A percentile compares a stretch with the other conserved stretches of the same genome.
Evolutionary conservation across 805 yeast genomes (phyloP).

Genomic region (Myxozyma monticola): DNA sequence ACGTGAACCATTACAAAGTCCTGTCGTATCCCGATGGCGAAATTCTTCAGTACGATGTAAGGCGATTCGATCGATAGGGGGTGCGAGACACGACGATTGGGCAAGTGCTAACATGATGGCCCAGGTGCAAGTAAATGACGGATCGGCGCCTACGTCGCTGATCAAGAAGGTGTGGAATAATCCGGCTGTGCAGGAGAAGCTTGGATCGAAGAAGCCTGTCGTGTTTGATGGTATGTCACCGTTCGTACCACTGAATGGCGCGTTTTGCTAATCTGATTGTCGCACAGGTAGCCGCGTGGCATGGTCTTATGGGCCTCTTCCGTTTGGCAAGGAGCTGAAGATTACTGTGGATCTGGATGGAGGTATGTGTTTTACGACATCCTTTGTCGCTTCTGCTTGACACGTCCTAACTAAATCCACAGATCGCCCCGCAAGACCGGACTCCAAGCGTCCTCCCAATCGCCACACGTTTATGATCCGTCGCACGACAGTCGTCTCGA

Average conservation of each 20-base stretch:
- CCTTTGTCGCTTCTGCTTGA: background rate
- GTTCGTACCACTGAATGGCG: background rate
- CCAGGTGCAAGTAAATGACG: conserved; percentile 8
- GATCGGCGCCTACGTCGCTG: conserved; percentile 1
- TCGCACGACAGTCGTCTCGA: conserved; percentile 10
- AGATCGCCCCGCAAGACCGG: conserved; percentile 2
- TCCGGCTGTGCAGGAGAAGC: conserved; percentile 1
- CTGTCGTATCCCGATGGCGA: conserved; percentile 11
- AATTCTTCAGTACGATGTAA: conserved; percentile 21
- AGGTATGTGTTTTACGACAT: conserved; percentile 1
- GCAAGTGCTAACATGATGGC: no score
- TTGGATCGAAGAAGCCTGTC: conserved; percentile 5
- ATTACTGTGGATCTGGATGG: conserved; percentile 12
- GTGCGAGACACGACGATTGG: no score
- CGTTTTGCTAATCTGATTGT: background rate
- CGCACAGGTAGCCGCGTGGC: conserved; percentile 13
- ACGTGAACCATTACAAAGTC: conserved; percentile 14
- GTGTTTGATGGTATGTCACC: conserved; percentile 10
- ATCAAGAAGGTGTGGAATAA: conserved; percentile 5
- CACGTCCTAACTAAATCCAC: background rate
- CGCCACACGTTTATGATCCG: conserved; percentile 12
- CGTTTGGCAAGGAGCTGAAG: conserved; percentile 7
- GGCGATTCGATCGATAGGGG: no score
- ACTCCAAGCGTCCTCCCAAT: conserved; percentile 1
- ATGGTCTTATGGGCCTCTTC: conserved; percentile 15